Evolutionary conservation across 139 green algal species (phyloP), one percentile per base, ranked within the genome.

Genomic region (Picochlorum sp.): DNA sequence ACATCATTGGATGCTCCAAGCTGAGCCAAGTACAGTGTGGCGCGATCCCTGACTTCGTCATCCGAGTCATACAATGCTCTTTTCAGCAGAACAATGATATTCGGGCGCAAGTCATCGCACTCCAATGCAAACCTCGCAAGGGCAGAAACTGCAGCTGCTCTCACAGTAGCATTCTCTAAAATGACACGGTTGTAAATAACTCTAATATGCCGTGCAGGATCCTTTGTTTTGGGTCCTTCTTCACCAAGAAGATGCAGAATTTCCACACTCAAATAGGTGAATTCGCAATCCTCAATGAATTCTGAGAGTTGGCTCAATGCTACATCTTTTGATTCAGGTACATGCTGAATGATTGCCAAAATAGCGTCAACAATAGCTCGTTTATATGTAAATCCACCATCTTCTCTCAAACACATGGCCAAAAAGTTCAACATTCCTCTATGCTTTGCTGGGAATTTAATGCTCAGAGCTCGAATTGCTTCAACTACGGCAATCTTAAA

Each of bases 251-350:
- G 68, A 71, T 97, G 87, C 69, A 98, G 76, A 56, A 98, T 92
- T 79, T 99, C 90, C 26, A 85, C 85, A 47, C 83, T 92, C 28
- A 99, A 88, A 80, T 89, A 95, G 0, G 91, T 97, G 79, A 99
- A 99, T 76, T 99, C 94, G 77, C 94, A 99, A 77, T 99, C 94
- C 80, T 99, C 94, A 45, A 99, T 99, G 85, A 99, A 99, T 82
- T 99, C 94, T 56, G 88, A 97, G 54, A 99, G 77, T 79, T 99
- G 92, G 3, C 71, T 77, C 55, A 99, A 82, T 4, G 91, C 94
- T n/a, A 83, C 72, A 77, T 99, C 94, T 71, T 95, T 97, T 57
- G 94, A 86, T 20, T 98, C 94, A 13, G 94, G 91, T 60, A 99
- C 96, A 50, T 95, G 86, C 52, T 79, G 72, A 57, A 99, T 95